Evolutionary conservation across 192 early-diverging fungal genomes (phyloP).

Genomic region (Coemansia javaensis): DNA sequence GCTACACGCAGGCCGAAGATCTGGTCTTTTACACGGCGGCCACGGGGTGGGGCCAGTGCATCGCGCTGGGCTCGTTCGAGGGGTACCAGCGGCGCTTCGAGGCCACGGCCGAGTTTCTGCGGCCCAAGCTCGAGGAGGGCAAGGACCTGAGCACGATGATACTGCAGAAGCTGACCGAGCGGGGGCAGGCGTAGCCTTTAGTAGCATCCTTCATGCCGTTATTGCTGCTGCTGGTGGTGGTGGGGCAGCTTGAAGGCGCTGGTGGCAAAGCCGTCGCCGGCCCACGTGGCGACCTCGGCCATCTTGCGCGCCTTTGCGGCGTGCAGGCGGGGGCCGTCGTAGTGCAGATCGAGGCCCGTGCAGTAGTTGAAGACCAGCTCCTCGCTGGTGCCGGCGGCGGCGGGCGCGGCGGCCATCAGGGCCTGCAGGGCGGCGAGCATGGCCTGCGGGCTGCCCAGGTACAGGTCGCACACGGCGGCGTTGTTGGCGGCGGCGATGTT

Average conservation of each 20-base stretch:
- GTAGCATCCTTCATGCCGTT: no score
- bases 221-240: background rate
- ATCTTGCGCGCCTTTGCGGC: conserved; percentile 38
- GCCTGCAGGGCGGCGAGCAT: conserved; percentile 29
- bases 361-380: conserved; percentile 46
- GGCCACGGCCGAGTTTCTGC: conserved; percentile 77
- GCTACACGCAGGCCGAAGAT: conserved; percentile 73
- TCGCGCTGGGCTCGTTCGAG: conserved; percentile 74
- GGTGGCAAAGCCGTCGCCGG: conserved; percentile 39
- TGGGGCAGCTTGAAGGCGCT: conserved; percentile 31
- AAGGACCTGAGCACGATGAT: conserved; percentile 55
- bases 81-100: conserved; percentile 83
- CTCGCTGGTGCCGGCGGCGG: conserved; percentile 34
- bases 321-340: conserved; percentile 23
- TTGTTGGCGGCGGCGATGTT: conserved; percentile 33
- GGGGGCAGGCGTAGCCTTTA: no score
- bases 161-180: conserved; percentile 44
- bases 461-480: conserved; percentile 36
- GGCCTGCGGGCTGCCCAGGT: conserved; percentile 33
- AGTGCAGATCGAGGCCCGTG: conserved; percentile 39
- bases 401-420: conserved; percentile 23
- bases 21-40: conserved; percentile 88
- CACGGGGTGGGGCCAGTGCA: conserved; percentile 89
- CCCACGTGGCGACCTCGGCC: conserved; percentile 39
- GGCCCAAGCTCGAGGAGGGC: conserved; percentile 56